Percentiles rank a stretch among this genome's conserved stretches.
These are phyloP conservation scores for Juglanconis sp. DNA, from an alignment of 2,329 filamentous ascomycete genomes.

Conservation along the genomic window DNA sequence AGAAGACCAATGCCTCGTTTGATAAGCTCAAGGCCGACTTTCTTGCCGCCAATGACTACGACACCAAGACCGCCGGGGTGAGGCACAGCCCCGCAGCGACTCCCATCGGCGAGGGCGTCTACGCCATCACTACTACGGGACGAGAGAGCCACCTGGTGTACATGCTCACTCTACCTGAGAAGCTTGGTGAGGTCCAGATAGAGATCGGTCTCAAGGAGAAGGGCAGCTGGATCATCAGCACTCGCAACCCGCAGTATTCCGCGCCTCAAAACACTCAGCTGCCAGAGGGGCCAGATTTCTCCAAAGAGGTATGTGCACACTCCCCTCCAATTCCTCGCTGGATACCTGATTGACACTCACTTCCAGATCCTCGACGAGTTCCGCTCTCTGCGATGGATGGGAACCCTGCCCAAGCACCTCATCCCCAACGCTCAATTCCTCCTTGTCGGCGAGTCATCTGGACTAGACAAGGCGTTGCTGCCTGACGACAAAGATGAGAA, in stretches of 20 bases:
- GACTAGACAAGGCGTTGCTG: slow-evolving; percentile 54
- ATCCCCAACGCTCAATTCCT: slow-evolving; percentile 74
- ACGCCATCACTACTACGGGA: slow-evolving; percentile 71
- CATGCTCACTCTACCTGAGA: slow-evolving; percentile 68
- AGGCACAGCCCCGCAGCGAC: slow-evolving; percentile 67
- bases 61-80: slow-evolving; percentile 71
- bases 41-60: slow-evolving; percentile 63
- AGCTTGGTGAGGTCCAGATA: slow-evolving; percentile 68
- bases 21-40: slow-evolving; percentile 71
- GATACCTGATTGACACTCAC: neutral
- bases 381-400: slow-evolving; percentile 67
- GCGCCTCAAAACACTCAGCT: slow-evolving; percentile 63
- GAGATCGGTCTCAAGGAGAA: slow-evolving; percentile 69
- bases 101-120: slow-evolving; percentile 81
- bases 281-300: slow-evolving; percentile 64
- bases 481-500: slow-evolving; percentile 53
- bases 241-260: slow-evolving; percentile 73
- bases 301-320: slow-evolving; percentile 56
- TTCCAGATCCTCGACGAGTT: slow-evolving; percentile 69
- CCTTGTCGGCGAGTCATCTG: slow-evolving; percentile 68
- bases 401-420: slow-evolving; percentile 69
- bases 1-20: slow-evolving; percentile 66
- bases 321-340: no score
- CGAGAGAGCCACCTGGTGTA: slow-evolving; percentile 76
- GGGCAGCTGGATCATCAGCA: slow-evolving; percentile 75